Conservation (phyloP, 495 filamentous ascomycete genomes). For the Talaromyces ruber region DNA sequence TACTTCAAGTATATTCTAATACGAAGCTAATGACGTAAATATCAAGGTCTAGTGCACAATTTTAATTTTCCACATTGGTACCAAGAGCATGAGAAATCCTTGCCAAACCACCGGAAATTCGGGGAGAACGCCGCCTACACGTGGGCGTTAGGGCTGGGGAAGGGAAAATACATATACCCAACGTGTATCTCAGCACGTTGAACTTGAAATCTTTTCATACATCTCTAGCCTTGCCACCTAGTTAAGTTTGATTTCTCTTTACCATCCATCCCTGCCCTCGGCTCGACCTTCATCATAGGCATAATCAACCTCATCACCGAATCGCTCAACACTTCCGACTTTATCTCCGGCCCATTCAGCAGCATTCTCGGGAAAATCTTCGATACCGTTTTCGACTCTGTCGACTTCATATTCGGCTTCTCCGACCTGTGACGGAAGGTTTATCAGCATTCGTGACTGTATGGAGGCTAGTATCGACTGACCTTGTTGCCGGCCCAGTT, state of each 20-base stretch:
- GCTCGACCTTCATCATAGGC: conserved; percentile 27
- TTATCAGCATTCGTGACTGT: background rate
- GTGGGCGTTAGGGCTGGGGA: too few species aligned
- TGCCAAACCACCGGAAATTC: too few species aligned
- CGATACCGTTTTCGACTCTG: conserved; percentile 22
- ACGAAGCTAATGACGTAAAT: too few species aligned
- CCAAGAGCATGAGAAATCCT: too few species aligned
- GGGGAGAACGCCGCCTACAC: too few species aligned
- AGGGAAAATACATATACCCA: too few species aligned
- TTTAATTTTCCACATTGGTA: too few species aligned
- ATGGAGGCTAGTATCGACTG: background rate
- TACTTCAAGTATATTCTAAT: too few species aligned
- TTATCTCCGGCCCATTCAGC: conserved; percentile 27
- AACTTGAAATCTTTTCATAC: too few species aligned
- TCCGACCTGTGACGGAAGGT: conserved; percentile 14
- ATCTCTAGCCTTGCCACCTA: too few species aligned
- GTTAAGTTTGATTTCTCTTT: background rate
- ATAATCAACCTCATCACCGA: conserved; percentile 26
- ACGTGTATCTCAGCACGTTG: too few species aligned
- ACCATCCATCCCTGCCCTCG: conserved; percentile 18
- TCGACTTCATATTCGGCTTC: conserved; percentile 24
- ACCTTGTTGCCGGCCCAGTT: conserved; percentile 29
- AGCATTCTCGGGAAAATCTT: conserved; percentile 27
- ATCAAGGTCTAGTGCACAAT: too few species aligned
- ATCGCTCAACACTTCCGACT: conserved; percentile 29